phyloP scores from a whole-genome alignment of 768 basidiomycete species.

The Russula olivacea region DNA sequence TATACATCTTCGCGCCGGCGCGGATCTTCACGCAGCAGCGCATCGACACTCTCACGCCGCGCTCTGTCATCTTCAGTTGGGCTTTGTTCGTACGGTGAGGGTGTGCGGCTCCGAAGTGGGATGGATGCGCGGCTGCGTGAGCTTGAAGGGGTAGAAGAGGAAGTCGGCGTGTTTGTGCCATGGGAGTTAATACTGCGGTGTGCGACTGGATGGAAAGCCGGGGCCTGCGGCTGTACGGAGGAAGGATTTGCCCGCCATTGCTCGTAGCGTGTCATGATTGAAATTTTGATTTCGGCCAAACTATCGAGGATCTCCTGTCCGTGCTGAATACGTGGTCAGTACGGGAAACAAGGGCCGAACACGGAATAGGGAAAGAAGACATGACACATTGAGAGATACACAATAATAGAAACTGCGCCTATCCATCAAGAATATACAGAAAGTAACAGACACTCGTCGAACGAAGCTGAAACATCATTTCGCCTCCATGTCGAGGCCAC shows the following conservation, averaged over 20 bases:
- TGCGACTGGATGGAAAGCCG: neutral
- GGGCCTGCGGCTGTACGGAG: constrained; percentile 2
- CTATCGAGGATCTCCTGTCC: constrained; percentile 68
- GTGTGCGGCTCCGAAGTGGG: constrained; percentile 13
- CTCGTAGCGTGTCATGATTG: constrained; percentile 58
- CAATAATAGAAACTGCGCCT: neutral
- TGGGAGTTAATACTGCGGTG: neutral
- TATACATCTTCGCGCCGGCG: constrained; percentile 12
- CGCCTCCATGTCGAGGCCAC: neutral
- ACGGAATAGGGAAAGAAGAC: neutral
- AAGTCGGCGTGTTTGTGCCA: constrained; percentile 11
- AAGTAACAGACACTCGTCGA: neutral
- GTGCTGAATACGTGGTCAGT: constrained; percentile 42
- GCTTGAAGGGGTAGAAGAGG: constrained; percentile 25
- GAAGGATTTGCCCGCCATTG: constrained; percentile 41
- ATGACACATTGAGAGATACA: neutral
- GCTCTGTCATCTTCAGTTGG: constrained; percentile 36
- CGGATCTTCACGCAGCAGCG: constrained; percentile 18
- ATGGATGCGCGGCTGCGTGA: constrained; percentile 21
- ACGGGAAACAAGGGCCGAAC: constrained; percentile 7
- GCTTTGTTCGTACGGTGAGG: constrained; percentile 26
- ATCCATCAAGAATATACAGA: neutral
- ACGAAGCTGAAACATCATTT: neutral
- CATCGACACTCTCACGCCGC: constrained; percentile 36
- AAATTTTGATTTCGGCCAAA: constrained; percentile 58